These are phyloP conservation scores for Polytrichum commune DNA, from an alignment of 225 moss, liverwort and hornwort species.

Conservation along the genomic window DNA sequence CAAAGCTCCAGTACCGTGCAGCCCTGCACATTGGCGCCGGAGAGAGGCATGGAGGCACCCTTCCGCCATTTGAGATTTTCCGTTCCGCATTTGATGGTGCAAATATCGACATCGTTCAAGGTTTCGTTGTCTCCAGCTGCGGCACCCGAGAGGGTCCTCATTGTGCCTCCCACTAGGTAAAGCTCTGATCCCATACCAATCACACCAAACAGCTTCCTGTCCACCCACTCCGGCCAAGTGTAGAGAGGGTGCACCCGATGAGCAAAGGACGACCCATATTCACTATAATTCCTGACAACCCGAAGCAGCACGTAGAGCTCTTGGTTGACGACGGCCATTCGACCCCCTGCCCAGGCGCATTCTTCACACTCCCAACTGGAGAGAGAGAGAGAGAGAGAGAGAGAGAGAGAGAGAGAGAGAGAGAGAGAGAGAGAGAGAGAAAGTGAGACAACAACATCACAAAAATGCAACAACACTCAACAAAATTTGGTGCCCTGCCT, in stretches of 20 bases:
- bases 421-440: background rate
- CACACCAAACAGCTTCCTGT: slow-evolving; percentile 77
- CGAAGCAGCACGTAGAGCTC: slow-evolving; percentile 80
- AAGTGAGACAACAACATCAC: background rate
- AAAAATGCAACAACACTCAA: too few relatives aligned
- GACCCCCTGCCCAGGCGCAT: slow-evolving; percentile 74
- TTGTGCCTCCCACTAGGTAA: slow-evolving; percentile 86
- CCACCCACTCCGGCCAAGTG: slow-evolving; percentile 82
- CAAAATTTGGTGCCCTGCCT: slow-evolving; percentile 47
- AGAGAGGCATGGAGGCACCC: slow-evolving; percentile 70
- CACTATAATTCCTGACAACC: slow-evolving; percentile 60
- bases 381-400: background rate
- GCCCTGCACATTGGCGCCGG: slow-evolving; percentile 64
- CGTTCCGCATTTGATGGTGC: slow-evolving; percentile 68
- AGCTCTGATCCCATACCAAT: slow-evolving; percentile 79
- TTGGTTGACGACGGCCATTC: slow-evolving; percentile 74
- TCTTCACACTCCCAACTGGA: slow-evolving; percentile 71
- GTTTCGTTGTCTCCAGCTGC: slow-evolving; percentile 37
- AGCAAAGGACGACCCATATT: slow-evolving; percentile 60
- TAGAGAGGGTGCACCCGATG: slow-evolving; percentile 62
- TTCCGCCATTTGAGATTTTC: slow-evolving; percentile 84
- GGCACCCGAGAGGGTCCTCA: slow-evolving; percentile 49
- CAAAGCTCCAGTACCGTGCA: slow-evolving; percentile 56
- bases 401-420: background rate
- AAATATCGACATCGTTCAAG: slow-evolving; percentile 79